A percentile compares a stretch with the other conserved stretches of the same genome.
phyloP scores from a whole-genome alignment of 2,329 filamentous ascomycete genomes.

The Pseudogymnoascus sp. region DNA sequence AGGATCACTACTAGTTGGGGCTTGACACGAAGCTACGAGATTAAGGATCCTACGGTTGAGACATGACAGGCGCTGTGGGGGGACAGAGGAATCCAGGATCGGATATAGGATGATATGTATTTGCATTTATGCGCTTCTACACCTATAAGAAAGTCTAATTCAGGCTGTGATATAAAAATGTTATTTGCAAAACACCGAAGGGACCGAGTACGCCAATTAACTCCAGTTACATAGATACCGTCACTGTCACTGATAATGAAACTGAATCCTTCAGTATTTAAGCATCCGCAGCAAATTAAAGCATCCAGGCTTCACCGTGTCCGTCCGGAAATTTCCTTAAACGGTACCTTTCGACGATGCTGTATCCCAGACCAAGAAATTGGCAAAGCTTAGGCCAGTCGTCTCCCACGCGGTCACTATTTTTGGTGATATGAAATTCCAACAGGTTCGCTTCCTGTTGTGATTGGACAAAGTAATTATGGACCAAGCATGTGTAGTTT shows the following conservation, averaged over 20 bases:
- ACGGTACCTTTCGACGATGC: neutral
- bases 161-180: neutral
- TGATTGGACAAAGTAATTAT: neutral
- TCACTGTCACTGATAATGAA: neutral
- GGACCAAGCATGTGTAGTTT: neutral
- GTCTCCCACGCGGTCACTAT: neutral
- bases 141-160: neutral
- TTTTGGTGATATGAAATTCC: neutral
- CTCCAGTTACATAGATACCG: neutral
- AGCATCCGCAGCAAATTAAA: neutral
- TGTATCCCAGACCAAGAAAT: slow-evolving; percentile 5
- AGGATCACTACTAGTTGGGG: neutral
- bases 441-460: neutral
- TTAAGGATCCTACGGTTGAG: neutral
- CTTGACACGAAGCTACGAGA: neutral
- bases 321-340: neutral
- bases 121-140: neutral
- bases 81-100: neutral
- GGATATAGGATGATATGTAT: neutral
- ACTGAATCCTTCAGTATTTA: neutral
- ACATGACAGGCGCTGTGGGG: neutral
- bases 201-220: neutral
- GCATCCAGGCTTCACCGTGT: neutral
- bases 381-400: neutral
- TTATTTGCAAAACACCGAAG: neutral